Conservation (phyloP, 805 yeast species). For the Candida ascalaphidarum region DNA sequence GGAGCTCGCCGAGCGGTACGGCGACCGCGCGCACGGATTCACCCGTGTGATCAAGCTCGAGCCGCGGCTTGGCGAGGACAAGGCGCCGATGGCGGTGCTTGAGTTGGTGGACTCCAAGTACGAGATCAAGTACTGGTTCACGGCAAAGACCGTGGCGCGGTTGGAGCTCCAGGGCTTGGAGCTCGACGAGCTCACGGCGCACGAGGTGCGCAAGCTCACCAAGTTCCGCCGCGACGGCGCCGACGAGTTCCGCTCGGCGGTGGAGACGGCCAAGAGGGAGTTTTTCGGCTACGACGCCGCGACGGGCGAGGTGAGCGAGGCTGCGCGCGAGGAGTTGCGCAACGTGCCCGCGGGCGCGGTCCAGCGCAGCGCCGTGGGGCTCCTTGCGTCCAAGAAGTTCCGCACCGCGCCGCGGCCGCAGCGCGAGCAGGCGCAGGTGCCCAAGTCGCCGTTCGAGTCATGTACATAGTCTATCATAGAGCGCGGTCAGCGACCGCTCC, state of each 20-base stretch:
- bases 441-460: conserved; percentile 30
- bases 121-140: conserved; percentile 68
- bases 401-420: conserved; percentile 19
- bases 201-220: conserved; percentile 47
- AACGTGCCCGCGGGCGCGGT: conserved; percentile 22
- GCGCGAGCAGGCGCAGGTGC: conserved; percentile 10
- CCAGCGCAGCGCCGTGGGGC: too few species aligned
- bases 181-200: conserved; percentile 40
- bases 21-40: conserved; percentile 65
- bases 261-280: conserved; percentile 21
- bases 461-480: too few species aligned
- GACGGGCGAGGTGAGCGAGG: conserved; percentile 14
- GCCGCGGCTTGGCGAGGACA: conserved; percentile 75
- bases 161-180: conserved; percentile 54
- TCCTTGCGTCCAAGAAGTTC: conserved; percentile 24
- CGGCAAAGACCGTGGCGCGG: conserved; percentile 82
- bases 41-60: conserved; percentile 80
- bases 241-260: conserved; percentile 12
- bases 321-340: conserved; percentile 17
- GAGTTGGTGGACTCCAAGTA: conserved; percentile 67
- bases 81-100: conserved; percentile 79
- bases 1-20: conserved; percentile 58
- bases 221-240: conserved; percentile 42
- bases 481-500: too few species aligned
- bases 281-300: conserved; percentile 29